These are phyloP conservation scores for Symbiodinium pilosum DNA, from an alignment of 73 alveolate species.

Conservation along the genomic window DNA sequence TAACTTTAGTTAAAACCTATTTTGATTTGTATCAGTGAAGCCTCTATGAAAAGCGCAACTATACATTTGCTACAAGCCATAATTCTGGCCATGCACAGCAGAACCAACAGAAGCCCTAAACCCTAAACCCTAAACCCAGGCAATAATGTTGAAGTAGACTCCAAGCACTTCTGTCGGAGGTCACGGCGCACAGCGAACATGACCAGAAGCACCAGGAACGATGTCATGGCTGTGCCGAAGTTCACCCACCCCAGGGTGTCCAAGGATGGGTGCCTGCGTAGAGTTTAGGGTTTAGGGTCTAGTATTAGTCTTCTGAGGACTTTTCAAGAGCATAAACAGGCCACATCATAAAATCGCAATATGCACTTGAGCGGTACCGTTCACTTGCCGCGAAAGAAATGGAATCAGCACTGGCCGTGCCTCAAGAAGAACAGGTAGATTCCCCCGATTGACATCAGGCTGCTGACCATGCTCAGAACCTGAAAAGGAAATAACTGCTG, in stretches of 20 bases:
- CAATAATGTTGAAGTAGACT: too few relatives aligned
- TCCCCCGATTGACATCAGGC: neutral
- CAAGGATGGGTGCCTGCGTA: neutral
- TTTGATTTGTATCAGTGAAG: too few relatives aligned
- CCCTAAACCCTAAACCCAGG: neutral
- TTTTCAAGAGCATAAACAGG: neutral
- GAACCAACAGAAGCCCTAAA: neutral
- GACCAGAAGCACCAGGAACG: neutral
- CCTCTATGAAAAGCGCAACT: too few relatives aligned
- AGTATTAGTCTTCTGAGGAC: neutral
- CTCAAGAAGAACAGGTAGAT: neutral
- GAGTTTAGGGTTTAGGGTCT: too few relatives aligned
- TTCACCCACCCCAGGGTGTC: neutral
- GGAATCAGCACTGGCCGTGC: too few relatives aligned
- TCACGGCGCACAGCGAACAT: neutral
- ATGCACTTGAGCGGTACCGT: too few relatives aligned
- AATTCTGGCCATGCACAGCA: too few relatives aligned
- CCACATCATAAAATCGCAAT: too few relatives aligned
- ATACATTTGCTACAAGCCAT: too few relatives aligned
- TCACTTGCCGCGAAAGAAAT: too few relatives aligned
- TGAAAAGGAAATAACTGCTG: neutral
- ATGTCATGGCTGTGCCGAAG: neutral
- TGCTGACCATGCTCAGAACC: neutral
- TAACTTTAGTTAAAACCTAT: too few relatives aligned
- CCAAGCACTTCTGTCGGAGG: neutral